Base-by-base conservation (phyloP, 1,139 yeast genomes). In the Protomyces inouyei region DNA sequence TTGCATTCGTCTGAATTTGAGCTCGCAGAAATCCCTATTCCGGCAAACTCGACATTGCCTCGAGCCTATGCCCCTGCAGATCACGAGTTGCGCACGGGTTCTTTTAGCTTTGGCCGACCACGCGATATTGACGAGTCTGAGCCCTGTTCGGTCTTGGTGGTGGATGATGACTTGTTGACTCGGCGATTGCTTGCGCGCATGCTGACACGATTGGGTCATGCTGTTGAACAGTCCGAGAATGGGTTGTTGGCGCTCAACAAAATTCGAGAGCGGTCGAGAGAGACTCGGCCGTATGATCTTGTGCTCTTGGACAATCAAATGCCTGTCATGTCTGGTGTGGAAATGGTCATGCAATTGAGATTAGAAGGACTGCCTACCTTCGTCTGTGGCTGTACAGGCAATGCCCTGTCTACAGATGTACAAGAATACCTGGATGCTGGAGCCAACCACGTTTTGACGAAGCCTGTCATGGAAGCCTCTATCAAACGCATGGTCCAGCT, bases 261-360 rank as follows among this genome's bases (percentile, higher is more conserved):
- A 4, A 32, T 60, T 9, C 59, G 55, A 12, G 37, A 37, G n/a
- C 51, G 38, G 9, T 37, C 40, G 28, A 32, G 54, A 16, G 54
- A 9, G 10, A 32, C 38, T 28, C 18, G 16, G 16, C 59, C 64
- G 8, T 54, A 40, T 25, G 64, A 60, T 52, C 52, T 60, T 6
- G 64, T 60, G 37, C 53, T 60, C 32, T 55, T 60, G 35, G 64
- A 60, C 59, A 60, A 60, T 25, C 64, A 60, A 51, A 60, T 60
- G 64, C 64, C 64, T 6, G 59, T 60, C 46, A 21, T 60, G 59
- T 40, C 59, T 23, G 64, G 64, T 14, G 64, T 60, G 37, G 64
- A 60, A 45, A 35, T 55, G 54, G 64, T 54, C 46, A 60, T 55
- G 55, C 54, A 45, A 10, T 46, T 56, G 6, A 45, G 64, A 18